Percentiles rank a stretch among this genome's conserved stretches.
Conservation (phyloP, 495 filamentous ascomycete genomes). For the Echria macrotheca region DNA sequence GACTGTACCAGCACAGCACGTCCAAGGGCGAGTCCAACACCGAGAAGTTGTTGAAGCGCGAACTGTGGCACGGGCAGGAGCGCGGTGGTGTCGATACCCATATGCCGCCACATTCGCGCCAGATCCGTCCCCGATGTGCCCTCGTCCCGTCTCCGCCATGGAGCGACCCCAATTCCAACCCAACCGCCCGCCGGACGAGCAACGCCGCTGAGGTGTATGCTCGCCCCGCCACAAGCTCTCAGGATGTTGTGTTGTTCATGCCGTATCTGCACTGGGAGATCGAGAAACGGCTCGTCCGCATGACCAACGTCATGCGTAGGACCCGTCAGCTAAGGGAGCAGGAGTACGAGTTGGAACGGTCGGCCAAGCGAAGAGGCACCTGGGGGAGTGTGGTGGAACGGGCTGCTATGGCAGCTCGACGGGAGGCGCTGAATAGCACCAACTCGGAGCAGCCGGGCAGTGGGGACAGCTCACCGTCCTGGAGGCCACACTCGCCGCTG, state of each 20-base stretch:
- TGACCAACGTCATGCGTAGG: conserved; percentile 23
- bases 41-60: conserved; percentile 21
- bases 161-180: background rate
- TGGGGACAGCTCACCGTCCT: conserved; percentile 15
- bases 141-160: conserved; percentile 16
- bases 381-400: conserved; percentile 22
- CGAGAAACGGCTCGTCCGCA: conserved; percentile 21
- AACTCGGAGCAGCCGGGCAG: background rate
- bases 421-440: conserved; percentile 15
- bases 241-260: conserved; percentile 24
- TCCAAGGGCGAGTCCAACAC: conserved; percentile 21
- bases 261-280: conserved; percentile 26
- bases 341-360: conserved; percentile 16
- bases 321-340: conserved; percentile 16
- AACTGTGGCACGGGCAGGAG: conserved; percentile 26
- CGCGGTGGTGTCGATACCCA: conserved; percentile 18
- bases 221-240: conserved; percentile 7
- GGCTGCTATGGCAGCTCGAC: conserved; percentile 12
- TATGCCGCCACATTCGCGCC: conserved; percentile 21
- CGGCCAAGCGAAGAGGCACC: conserved; percentile 19
- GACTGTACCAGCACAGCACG: conserved; percentile 11
- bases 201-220: background rate
- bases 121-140: conserved; percentile 24
- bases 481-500: conserved; percentile 19
- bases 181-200: no score